Base-by-base conservation (phyloP, 2,329 filamentous ascomycete species). In the Fusarium brachygibbosum region DNA sequence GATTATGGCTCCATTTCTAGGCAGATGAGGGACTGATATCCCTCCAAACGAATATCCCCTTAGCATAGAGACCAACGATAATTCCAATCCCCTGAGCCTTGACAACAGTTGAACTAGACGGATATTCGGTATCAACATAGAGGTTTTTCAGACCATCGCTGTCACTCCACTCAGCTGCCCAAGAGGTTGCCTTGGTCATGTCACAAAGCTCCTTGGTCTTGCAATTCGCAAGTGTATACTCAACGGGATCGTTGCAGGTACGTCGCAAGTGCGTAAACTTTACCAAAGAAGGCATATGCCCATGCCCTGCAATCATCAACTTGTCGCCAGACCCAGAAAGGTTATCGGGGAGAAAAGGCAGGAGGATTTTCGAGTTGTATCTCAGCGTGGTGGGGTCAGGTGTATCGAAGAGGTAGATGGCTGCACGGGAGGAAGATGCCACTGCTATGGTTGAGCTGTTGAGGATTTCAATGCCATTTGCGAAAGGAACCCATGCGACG, bases 331-430 rank as follows among this genome's bases (percentile, higher is more conserved):
- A 73, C 5, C 75, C 48, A 1, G 78, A 78, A 13, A 84, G 72
- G 42, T 84, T 84, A 60, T 84, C 82, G 0, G 81, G 78, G 9
- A 79, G 31, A 60, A 82, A 84, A 0, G 81, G 79, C 4, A 82
- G 42, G 10, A 23, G 55, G 5, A 73, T 58, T 10, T 49, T 60
- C 2, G 29, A 58, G 7, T n/a, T 35, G 3, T 37, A 29, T 12
- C 58, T 55, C 9, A 71, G 50, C 0, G 40, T 58, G 3, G 54
- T 66, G 23, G 42, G 31, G 11, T 57, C 4, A 0, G 60, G 54
- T 6, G 46, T 63, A 2, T 52, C 44, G n/a, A 64, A 70, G 4
- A 74, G 6, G 4, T 64, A 58, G 17, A 75, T 45, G 7, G 61
- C 45, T 2, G 57, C 63, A 8, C 61, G 48, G 19, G 68, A 69